A percentile compares a stretch with the other conserved stretches of the same genome.
phyloP scores from a whole-genome alignment of 805 yeast species.

The Babjeviella inositovora region DNA sequence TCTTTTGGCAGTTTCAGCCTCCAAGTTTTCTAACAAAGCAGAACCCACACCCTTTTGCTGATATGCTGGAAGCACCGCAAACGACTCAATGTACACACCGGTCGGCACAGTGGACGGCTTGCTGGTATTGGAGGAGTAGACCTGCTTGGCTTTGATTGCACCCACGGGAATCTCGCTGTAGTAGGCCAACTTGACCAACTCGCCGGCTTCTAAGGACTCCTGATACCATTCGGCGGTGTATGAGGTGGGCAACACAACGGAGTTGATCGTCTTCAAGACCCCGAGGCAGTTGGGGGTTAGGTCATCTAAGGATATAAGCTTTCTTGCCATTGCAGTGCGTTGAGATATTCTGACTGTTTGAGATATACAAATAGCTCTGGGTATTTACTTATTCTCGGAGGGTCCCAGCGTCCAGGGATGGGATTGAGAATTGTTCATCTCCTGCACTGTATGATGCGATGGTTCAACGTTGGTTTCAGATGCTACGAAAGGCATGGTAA shows the following conservation, averaged over 20 bases:
- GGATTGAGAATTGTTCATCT: too few relatives aligned
- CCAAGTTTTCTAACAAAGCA: conserved; percentile 36
- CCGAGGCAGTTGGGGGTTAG: conserved; percentile 46
- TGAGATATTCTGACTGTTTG: too few relatives aligned
- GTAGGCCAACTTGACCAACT: conserved; percentile 37
- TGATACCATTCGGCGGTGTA: conserved; percentile 38
- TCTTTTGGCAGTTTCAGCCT: conserved; percentile 34
- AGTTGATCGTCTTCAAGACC: conserved; percentile 37
- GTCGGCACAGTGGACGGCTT: conserved; percentile 23
- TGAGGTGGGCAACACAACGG: conserved; percentile 28
- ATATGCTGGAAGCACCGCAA: conserved; percentile 57
- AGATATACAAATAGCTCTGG: too few relatives aligned
- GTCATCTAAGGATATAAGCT: conserved; percentile 34
- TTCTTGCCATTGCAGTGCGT: too few relatives aligned
- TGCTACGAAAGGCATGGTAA: too few relatives aligned
- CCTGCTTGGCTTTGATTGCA: conserved; percentile 40
- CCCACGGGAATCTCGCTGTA: conserved; percentile 75
- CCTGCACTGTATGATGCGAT: too few relatives aligned
- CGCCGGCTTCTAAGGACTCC: conserved; percentile 26
- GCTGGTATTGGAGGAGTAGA: conserved; percentile 23
- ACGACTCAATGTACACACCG: conserved; percentile 44
- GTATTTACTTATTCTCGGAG: too few relatives aligned
- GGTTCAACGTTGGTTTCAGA: too few relatives aligned
- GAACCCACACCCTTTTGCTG: conserved; percentile 45
- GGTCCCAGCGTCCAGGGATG: too few relatives aligned